A percentile compares a stretch with the other conserved stretches of the same genome.
Conservation (phyloP, 768 basidiomycete species). For the Mycena haematopus region DNA sequence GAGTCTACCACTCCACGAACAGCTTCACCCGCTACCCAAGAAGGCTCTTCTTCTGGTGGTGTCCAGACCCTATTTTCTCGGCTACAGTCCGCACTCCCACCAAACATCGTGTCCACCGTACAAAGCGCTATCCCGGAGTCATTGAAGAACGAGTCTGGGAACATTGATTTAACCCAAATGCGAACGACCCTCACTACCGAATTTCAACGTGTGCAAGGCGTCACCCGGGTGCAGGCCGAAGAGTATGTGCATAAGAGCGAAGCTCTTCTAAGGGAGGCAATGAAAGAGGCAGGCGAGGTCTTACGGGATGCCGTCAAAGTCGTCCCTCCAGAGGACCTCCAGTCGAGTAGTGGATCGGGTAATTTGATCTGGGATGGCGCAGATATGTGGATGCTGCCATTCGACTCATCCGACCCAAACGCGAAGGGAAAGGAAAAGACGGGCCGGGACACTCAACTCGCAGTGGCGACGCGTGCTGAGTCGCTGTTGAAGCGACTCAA, state of each 20-base stretch:
- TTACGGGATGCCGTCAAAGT: slow-evolving; percentile 92
- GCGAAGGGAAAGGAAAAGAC: slow-evolving; percentile 44
- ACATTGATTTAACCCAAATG: slow-evolving; percentile 73
- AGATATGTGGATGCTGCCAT: slow-evolving; percentile 84
- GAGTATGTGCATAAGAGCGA: slow-evolving; percentile 85
- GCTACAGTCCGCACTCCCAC: slow-evolving; percentile 76
- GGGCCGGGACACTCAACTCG: slow-evolving; percentile 49
- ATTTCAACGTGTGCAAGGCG: slow-evolving; percentile 77
- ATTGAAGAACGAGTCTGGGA: slow-evolving; percentile 64
- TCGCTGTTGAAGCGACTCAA: slow-evolving; percentile 75
- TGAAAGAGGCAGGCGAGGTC: slow-evolving; percentile 83
- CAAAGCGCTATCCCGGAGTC: slow-evolving; percentile 74
- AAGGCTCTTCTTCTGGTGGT: slow-evolving; percentile 33
- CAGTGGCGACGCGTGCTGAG: slow-evolving; percentile 78
- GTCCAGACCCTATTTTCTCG: slow-evolving; percentile 66
- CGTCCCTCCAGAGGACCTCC: slow-evolving; percentile 75
- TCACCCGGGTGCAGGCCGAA: slow-evolving; percentile 78
- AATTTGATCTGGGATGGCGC: slow-evolving; percentile 77
- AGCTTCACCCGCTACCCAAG: slow-evolving; percentile 34
- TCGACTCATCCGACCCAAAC: slow-evolving; percentile 41
- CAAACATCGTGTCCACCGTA: slow-evolving; percentile 71
- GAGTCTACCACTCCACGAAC: slow-evolving; percentile 35
- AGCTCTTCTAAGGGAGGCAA: slow-evolving; percentile 64
- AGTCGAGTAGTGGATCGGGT: slow-evolving; percentile 27
- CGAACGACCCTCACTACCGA: slow-evolving; percentile 67